Base-by-base conservation (phyloP, 345 rosid genomes). In the Combretum micranthum region DNA sequence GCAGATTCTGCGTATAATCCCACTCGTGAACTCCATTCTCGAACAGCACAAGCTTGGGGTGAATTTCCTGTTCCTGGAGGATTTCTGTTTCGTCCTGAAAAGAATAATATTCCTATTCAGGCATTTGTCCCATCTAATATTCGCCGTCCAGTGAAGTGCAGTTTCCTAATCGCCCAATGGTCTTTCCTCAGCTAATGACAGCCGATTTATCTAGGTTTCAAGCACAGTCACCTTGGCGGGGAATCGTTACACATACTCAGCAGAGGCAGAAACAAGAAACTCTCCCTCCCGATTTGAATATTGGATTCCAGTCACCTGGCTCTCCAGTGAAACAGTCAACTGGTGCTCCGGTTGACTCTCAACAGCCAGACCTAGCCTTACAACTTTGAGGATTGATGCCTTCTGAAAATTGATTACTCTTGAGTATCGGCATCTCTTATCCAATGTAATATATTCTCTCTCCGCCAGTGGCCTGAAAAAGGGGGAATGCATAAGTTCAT, bases 341-440 rank as follows among this genome's bases (percentile, higher is more conserved):
- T 18, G 79, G 94, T 61, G 82, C 80, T 44, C 67, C 74, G 56
- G 77, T 79, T n/a, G 90, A 93, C 66, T 77, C 90, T 3, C 96
- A 83, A 70, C 99, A 89, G 75, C 99, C 99, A 50, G 99, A 89
- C 75, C 68, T 93, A 57, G 97, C 97, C 53, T 65, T 89, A 75
- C 96, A 93, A 65, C 96, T 93, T 43, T 86, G 75, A 80, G 23
- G 53, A 14, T 37, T 62, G 19, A 13, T 6, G 17, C 20, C 37
- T 47, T 3, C 11, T 53, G 59, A 18, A 21, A 60, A 16, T 42
- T 52, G 16, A 54, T 16, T 15, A 37, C 23, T 32, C 37, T n/a
- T 20, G 44, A n/a, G 57, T 32, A 39, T 32, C 9, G 39, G 39
- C 39, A 4, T 32, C 39, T 32, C 39, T 4, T 25, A 2, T 32